Evolutionary conservation across 1,284 basidiomycete species (phyloP), one percentile per base, ranked within the genome.

Genomic region (Sporisorium reilianum): DNA sequence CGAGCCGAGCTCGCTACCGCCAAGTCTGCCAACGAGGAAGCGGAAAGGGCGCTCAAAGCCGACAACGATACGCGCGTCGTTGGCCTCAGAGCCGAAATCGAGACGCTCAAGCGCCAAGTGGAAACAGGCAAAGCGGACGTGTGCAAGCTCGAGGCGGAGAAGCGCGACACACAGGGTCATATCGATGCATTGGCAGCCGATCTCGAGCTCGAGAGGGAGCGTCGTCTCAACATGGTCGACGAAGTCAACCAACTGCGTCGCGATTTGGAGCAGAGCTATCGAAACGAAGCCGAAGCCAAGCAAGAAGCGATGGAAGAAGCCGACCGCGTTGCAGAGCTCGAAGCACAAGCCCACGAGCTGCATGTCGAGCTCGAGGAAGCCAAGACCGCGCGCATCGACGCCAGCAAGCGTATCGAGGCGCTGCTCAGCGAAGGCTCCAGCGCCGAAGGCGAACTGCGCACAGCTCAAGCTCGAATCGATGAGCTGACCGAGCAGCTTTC

Each of bases 341-440:
- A 82, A 63, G 57, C 67, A 6, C 70, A 78, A 42, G 57, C 76
- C 0, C 65, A 74, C 23, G 79, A 78, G 26, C 34, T 77, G 38
- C 79, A 80, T 45, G 36, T 64, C 34, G 80, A 82, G 65, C 65
- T 82, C 18, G 78, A 82, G 38, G 79, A 82, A 46, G 79, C 77
- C 18, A 67, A 68, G 28, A 62, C 64, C 12, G 79, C 80, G 18
- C 68, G 76, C 22, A 57, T 70, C 22, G 80, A 82, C 34, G 80
- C 79, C 1, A 71, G 71, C 66, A 77, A 73, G 25, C 74, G 80
- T 8, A 77, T 82, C 40, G 79, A 82, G 50, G 75, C 66, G 0
- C 57, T 82, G 40, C 67, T 82, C 12, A 78, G 74, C 58, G 66
- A 81, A 44, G 80, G 79, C n/a, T 77, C 66, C 25, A 73, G 72